Base-by-base conservation (phyloP, 2,329 filamentous ascomycete genomes). In the Rasamsonia emersonii region DNA sequence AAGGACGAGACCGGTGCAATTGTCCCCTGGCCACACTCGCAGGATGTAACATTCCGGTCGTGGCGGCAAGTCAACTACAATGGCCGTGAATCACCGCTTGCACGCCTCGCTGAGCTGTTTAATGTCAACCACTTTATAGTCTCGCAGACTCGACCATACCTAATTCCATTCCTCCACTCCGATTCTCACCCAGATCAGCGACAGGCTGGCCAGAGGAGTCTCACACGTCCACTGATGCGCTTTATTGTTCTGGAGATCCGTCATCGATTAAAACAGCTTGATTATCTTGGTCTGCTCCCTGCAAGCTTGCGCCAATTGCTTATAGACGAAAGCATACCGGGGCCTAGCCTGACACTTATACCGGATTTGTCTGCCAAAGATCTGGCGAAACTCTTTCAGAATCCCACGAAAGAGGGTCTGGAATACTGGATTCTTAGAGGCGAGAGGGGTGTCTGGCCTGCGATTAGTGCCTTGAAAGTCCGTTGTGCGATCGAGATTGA, bases 41-140 rank as follows among this genome's bases (percentile, higher is more conserved):
- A 66, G 36, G 61, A 78, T 37, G 73, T 75, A 10, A 69, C 75
- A 31, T 82, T 82, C 51, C 72, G 69, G n/a, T 74, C 81, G 25
- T 82, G 78, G 72, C 77, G 77, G 4, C 70, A 75, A 37, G 70
- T 73, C 13, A 73, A 71, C 5, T 78, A 81, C 54, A 70, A 70
- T 24, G 78, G 83, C 40, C 75, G 75, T 24, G 78, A 77, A 42
- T 77, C 73, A 0, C 77, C 77, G 1, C 70, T 91, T 1, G 70
- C 76, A 33, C 75, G 84, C 23, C 78, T 91, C 18, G 76, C 81
- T 5, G 82, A 89, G 59, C 73, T 89, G 8, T 91, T 91, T 70
- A 93, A 93, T 53, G 84, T 93, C 32, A 93, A 94, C 53, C 88
- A 95, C 64, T 95, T 93, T 61, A 86, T 96, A 42, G 78, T 96